Conservation (phyloP, 495 filamentous ascomycete species). For the Oidiodendron maius region DNA sequence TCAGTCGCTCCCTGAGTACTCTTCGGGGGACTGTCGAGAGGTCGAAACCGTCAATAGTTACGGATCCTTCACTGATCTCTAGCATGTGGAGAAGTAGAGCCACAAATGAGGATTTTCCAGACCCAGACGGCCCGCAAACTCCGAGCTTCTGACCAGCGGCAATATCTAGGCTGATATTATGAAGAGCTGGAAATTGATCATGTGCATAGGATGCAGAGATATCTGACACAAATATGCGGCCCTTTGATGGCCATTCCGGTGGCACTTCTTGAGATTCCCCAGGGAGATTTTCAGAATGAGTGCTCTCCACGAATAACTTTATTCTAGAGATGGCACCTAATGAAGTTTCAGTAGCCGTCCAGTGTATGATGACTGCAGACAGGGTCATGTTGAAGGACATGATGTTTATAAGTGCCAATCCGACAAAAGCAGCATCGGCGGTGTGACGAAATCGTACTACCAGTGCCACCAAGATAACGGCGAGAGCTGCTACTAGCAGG, state of each 20-base stretch:
- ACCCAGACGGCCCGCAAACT: slow-evolving; percentile 17
- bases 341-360: slow-evolving; percentile 32
- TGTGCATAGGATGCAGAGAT: slow-evolving; percentile 32
- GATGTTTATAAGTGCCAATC: slow-evolving; percentile 43
- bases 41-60: slow-evolving; percentile 23
- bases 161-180: slow-evolving; percentile 23
- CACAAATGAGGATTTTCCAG: slow-evolving; percentile 28
- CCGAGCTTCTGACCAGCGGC: slow-evolving; percentile 18
- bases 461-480: slow-evolving; percentile 32
- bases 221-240: slow-evolving; percentile 41
- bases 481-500: slow-evolving; percentile 36
- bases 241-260: slow-evolving; percentile 27
- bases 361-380: slow-evolving; percentile 21
- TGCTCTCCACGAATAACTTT: slow-evolving; percentile 12
- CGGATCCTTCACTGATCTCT: slow-evolving; percentile 11
- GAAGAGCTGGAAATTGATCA: too few relatives aligned
- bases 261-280: background rate
- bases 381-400: slow-evolving; percentile 23
- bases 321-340: slow-evolving; percentile 31
- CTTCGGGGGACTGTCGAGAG: slow-evolving; percentile 24
- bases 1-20: slow-evolving; percentile 17
- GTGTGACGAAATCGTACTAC: slow-evolving; percentile 26
- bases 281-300: background rate
- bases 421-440: slow-evolving; percentile 43
- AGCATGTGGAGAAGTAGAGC: slow-evolving; percentile 30